Evolutionary conservation across 1,139 yeast species (phyloP).

Genomic region (Saccharomyces hybrid): DNA sequence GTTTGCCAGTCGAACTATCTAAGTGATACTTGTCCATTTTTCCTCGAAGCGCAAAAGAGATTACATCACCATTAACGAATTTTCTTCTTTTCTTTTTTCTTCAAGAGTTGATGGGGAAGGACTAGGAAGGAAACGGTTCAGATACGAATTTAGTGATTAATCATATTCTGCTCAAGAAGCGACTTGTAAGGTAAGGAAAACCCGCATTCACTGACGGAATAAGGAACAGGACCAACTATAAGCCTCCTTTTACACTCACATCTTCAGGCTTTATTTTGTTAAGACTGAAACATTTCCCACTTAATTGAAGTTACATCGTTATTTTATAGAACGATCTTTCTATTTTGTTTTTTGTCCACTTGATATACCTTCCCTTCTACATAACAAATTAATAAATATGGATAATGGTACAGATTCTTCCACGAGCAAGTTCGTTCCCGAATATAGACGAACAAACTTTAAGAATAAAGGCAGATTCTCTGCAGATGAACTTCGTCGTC

Average conservation of each 20-base stretch:
- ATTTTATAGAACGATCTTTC: background rate
- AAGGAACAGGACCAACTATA: background rate
- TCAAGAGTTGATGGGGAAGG: conserved; percentile 1
- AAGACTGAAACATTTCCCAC: background rate
- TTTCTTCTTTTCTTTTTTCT: background rate
- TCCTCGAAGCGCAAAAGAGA: too few relatives aligned
- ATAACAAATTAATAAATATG: conserved; percentile 4
- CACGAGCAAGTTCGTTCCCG: conserved; percentile 85
- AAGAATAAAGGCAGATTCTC: conserved; percentile 92
- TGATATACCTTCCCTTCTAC: background rate
- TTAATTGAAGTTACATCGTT: background rate
- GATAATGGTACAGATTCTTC: conserved; percentile 42
- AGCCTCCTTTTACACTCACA: background rate
- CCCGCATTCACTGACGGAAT: background rate
- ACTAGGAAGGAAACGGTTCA: background rate
- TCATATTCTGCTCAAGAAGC: background rate
- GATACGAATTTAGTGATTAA: background rate
- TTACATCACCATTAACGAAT: background rate
- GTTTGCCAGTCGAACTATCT: background rate
- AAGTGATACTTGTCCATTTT: background rate
- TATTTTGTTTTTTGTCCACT: background rate
- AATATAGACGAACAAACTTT: conserved; percentile 93
- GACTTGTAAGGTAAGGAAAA: background rate
- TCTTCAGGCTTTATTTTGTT: background rate
- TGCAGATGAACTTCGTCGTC: conserved; percentile 93